Conservation (phyloP, 345 rosid genomes). For the Aethionema arabicum region DNA sequence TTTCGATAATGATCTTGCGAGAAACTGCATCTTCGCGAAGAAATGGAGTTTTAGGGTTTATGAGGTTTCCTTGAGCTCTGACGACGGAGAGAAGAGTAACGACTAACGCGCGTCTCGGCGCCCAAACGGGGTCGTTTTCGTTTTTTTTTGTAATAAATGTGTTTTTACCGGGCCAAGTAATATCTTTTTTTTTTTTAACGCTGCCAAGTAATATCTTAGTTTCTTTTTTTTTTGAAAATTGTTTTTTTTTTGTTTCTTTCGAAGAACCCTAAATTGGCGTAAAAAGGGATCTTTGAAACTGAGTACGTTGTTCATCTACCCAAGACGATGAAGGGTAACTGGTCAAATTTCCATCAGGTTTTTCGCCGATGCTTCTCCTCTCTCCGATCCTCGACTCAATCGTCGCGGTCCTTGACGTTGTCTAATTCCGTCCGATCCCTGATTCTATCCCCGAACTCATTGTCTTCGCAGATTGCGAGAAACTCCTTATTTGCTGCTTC, state of each 20-base stretch:
- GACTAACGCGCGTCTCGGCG: too few species aligned
- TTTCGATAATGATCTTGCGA: constrained; percentile 29
- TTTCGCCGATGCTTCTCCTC: background rate
- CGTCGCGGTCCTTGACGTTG: background rate
- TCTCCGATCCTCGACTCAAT: background rate
- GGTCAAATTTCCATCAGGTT: constrained; percentile 36
- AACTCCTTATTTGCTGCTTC: constrained; percentile 34
- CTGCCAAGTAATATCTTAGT: too few species aligned
- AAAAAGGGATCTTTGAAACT: constrained; percentile 2
- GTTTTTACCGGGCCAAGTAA: too few species aligned
- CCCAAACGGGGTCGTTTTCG: constrained; percentile 4
- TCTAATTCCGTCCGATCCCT: constrained; percentile 1
- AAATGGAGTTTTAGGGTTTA: constrained; percentile 26
- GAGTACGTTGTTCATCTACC: background rate
- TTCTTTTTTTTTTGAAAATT: background rate
- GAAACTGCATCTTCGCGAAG: constrained; percentile 28
- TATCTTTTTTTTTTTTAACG: too few species aligned
- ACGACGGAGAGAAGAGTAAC: background rate
- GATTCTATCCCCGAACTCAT: constrained; percentile 6
- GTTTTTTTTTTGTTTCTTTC: background rate
- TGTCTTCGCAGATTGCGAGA: constrained; percentile 25
- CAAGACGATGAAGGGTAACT: constrained; percentile 33
- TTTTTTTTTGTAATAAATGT: background rate
- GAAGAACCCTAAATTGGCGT: constrained; percentile 32
- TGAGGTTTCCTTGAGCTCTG: background rate